Base-by-base conservation (phyloP, 169 alveolate genomes). In the Babesia bigemina region DNA sequence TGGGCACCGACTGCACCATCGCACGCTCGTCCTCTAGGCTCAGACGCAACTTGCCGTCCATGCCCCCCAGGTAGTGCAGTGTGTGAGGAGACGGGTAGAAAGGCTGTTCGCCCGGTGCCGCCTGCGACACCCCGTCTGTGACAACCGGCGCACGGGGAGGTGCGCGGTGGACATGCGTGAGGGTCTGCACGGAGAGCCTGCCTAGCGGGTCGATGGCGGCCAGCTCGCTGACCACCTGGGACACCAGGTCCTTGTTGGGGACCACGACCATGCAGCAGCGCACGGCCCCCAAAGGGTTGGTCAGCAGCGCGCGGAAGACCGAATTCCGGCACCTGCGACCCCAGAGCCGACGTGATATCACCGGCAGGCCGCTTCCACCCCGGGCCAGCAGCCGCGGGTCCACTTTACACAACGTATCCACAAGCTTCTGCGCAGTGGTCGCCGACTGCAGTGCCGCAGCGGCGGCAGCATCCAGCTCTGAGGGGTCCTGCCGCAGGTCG, bases 171-270 rank as follows among this genome's bases (percentile, higher is more conserved):
- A 86, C 86, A 22, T 78, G 85, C 16, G 87, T 76, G 57, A 89
- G 70, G 4, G 92, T 86, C 75, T 89, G 93, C 39, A 89, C 69
- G 22, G 90, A 83, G 56, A 85, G 63, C 50, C 93, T 66, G 17
- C 91, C 88, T 24, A 89, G 61, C 9, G 83, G 70, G 57, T 89
- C 93, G 29, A 89, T 42, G 39, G 70, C 61, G 53, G 63, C 59
- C 36, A 89, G 59, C 63, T 82, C 85, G 19, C 56, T 57, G 19
- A 89, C 45, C 24, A 89, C 86, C 62, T 89, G 93, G 45, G 85
- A 62, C 36, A 85, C 86, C 48, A 85, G 67, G 53, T 89, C 92
- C 72, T 85, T 89, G 47, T 86, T 86, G 14, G 91, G 85, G 24
- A 88, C 91, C 14, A 89, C 66, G n/a, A 89, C 74, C 14, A 89